These are phyloP conservation scores for Colletotrichum lentis DNA, from an alignment of 2,329 filamentous ascomycete genomes.

Conservation along the genomic window DNA sequence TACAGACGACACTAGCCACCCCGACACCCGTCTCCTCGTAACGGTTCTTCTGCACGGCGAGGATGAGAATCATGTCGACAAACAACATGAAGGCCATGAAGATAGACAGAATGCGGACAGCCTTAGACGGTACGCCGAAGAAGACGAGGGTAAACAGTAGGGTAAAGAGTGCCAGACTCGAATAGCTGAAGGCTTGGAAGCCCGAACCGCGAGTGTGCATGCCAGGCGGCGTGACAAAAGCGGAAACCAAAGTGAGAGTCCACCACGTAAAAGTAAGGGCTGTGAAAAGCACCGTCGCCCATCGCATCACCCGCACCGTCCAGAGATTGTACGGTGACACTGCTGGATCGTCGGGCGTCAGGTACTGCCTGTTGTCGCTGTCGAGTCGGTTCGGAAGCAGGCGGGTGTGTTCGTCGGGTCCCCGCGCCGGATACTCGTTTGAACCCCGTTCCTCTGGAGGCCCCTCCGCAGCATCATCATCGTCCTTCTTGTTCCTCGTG, in stretches of 20 bases:
- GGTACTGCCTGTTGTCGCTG: slow-evolving; percentile 46
- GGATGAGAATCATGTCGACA: slow-evolving; percentile 79
- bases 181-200: slow-evolving; percentile 88
- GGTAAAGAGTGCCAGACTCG: slow-evolving; percentile 78
- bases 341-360: slow-evolving; percentile 56
- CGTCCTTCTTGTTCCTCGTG: slow-evolving; percentile 38
- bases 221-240: slow-evolving; percentile 88
- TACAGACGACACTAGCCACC: slow-evolving; percentile 79
- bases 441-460: slow-evolving; percentile 35
- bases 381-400: slow-evolving; percentile 75
- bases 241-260: slow-evolving; percentile 85
- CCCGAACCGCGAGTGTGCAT: slow-evolving; percentile 89
- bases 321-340: slow-evolving; percentile 94
- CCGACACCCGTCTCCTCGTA: slow-evolving; percentile 91
- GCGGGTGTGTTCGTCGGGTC: slow-evolving; percentile 65
- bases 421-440: slow-evolving; percentile 26
- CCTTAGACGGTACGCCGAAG: slow-evolving; percentile 83
- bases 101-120: slow-evolving; percentile 76
- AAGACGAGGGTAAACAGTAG: slow-evolving; percentile 82
- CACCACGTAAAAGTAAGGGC: slow-evolving; percentile 88
- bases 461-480: slow-evolving; percentile 43
- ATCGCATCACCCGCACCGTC: slow-evolving; percentile 83
- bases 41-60: slow-evolving; percentile 76
- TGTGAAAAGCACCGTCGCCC: slow-evolving; percentile 79
- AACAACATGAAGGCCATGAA: slow-evolving; percentile 73